Conservation (phyloP, 192 early-diverging fungal species). For the Coemansia biformis region DNA sequence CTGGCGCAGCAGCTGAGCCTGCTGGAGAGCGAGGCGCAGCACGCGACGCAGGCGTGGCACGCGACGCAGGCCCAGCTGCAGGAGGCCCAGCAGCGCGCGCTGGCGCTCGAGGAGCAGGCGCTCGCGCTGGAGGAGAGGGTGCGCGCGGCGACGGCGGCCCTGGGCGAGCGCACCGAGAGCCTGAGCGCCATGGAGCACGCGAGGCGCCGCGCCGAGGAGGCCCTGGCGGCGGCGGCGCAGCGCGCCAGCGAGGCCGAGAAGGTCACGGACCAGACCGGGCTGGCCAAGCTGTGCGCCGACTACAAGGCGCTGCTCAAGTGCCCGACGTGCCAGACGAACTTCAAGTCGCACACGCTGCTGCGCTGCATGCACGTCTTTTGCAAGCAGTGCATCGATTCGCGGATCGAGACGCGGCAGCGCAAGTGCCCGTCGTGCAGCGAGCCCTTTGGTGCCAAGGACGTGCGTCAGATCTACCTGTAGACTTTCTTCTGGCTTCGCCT, state of each 20-base stretch:
- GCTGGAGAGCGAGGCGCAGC: constrained; percentile 61
- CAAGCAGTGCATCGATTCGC: constrained; percentile 83
- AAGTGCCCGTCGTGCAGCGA: constrained; percentile 89
- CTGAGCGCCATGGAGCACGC: constrained; percentile 58
- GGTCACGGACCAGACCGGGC: constrained; percentile 31
- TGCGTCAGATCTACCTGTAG: constrained; percentile 75
- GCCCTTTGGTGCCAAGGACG: constrained; percentile 77
- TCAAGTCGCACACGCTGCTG: constrained; percentile 74
- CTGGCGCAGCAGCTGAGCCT: constrained; percentile 61
- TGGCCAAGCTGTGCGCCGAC: constrained; percentile 50
- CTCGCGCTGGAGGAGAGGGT: constrained; percentile 17
- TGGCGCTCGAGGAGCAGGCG: constrained; percentile 57
- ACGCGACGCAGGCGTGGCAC: constrained; percentile 52
- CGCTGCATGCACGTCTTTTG: constrained; percentile 98
- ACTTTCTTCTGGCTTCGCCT: too few relatives aligned
- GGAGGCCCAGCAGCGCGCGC: constrained; percentile 55
- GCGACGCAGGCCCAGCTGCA: constrained; percentile 56
- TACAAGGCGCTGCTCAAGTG: constrained; percentile 87
- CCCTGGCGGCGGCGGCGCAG: constrained; percentile 60
- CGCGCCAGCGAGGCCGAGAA: constrained; percentile 58
- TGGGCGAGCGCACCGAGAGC: constrained; percentile 61
- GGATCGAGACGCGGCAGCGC: constrained; percentile 81
- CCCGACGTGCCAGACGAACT: constrained; percentile 76
- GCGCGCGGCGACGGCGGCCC: constrained; percentile 50
- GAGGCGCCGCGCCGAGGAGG: constrained; percentile 56